Percentiles rank a stretch among this genome's conserved stretches.
Conservation (phyloP, 805 yeast species). For the Yamadazyma takamatsuzukensis region DNA sequence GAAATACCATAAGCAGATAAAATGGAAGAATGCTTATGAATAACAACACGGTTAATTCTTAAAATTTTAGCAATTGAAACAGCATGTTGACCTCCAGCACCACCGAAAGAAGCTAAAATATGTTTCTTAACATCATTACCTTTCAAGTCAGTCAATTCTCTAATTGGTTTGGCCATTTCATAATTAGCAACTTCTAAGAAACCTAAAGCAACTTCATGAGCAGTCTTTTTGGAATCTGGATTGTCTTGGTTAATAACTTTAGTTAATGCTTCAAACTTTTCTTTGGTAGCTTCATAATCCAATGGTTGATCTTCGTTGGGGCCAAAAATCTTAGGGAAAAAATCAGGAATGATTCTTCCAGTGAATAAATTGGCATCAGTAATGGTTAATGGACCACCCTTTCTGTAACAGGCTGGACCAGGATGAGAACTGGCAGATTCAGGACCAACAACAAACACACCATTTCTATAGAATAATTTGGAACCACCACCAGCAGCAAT, state of each 20-base stretch:
- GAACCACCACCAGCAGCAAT: conserved; percentile 43
- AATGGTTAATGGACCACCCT: conserved; percentile 79
- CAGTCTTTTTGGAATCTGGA: conserved; percentile 40
- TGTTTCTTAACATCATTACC: conserved; percentile 68
- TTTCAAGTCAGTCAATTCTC: conserved; percentile 80
- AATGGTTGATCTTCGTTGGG: conserved; percentile 71
- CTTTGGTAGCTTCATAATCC: conserved; percentile 50
- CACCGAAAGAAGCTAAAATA: conserved; percentile 80
- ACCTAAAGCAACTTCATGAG: conserved; percentile 75
- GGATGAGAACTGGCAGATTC: conserved; percentile 87
- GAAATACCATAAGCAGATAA: conserved; percentile 87
- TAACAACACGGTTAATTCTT: conserved; percentile 64
- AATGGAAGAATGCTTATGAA: conserved; percentile 79
- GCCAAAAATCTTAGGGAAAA: conserved; percentile 80
- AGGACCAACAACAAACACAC: conserved; percentile 71
- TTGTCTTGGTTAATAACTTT: conserved; percentile 51
- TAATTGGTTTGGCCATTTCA: conserved; percentile 83
- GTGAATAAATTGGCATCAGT: conserved; percentile 79
- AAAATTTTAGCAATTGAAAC: conserved; percentile 69
- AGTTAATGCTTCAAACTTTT: conserved; percentile 54
- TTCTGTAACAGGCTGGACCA: conserved; percentile 84
- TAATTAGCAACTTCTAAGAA: conserved; percentile 82
- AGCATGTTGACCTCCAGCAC: conserved; percentile 93
- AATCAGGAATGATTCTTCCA: conserved; percentile 70
- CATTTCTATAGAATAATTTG: conserved; percentile 25